Evolutionary conservation across 2,329 filamentous ascomycete species (phyloP), one percentile per base, ranked within the genome.

Genomic region (Thermochaetoides dissita): DNA sequence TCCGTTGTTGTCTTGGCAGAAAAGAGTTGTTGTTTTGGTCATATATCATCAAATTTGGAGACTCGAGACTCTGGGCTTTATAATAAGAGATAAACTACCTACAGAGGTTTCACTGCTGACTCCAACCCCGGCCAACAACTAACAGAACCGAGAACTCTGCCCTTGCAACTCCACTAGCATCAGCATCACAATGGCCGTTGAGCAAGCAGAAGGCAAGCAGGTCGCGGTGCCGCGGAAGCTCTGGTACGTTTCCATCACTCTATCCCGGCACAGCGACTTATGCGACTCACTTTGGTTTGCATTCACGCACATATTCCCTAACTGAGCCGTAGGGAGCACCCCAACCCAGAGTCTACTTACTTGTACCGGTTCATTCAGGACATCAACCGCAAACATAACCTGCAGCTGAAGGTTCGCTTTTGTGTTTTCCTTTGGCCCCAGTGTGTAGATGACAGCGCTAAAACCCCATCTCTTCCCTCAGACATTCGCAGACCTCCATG

Each of bases 401-500:
- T 79, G 5, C 59, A 68, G 10, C 64, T 89, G 46, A 64, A 75
- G 60, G 80, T 79, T 58, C 47, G 56, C 32, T 33, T 36, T 24
- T 24, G 17, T 24, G 17, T 24, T 24, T 24, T 24, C 5, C 3
- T 24, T 3, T 24, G 17, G 17, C 5, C 17, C 17, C 17, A 24
- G 17, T 24, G 17, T 24, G 17, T 24, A 24, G 17, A 24, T 24
- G 17, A 24, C 17, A 24, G 17, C 17, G 5, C 17, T 24, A 24
- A 24, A 24, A 3, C 17, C 5, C 17, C 17, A 24, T 24, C 17
- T 24, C 17, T 24, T 24, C 37, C 30, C 6, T 3, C 49, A 83
- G 71, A 77, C 69, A 3, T 91, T 81, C 57, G 60, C 72, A 40
- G 78, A 86, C 10, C 65, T 93, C 6, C 79, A 87, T 56, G 59